Evolutionary conservation across 2,329 filamentous ascomycete genomes (phyloP).

Genomic region (Stemphylium vesicarium): DNA sequence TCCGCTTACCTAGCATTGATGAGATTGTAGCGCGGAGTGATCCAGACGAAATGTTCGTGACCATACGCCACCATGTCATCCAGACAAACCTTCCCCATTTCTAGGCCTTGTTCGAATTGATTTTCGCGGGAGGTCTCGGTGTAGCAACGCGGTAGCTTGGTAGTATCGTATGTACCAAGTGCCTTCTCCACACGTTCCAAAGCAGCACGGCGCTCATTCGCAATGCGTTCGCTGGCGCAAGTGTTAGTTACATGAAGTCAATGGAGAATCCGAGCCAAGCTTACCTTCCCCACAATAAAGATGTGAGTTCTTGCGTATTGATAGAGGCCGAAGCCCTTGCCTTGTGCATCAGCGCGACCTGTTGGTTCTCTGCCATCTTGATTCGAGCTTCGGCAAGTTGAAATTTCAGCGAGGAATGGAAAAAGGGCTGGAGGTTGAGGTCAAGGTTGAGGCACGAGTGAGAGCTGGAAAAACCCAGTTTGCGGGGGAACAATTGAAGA

Average conservation of each 20-base stretch:
- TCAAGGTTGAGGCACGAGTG: too few relatives aligned
- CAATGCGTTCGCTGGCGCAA: constrained; percentile 11
- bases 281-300: constrained; percentile 6
- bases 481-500: too few relatives aligned
- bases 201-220: constrained; percentile 18
- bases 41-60: constrained; percentile 30
- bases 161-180: constrained; percentile 19
- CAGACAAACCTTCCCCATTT: constrained; percentile 28
- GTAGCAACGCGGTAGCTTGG: constrained; percentile 33
- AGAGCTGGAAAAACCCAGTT: too few relatives aligned
- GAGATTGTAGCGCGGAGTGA: constrained; percentile 21
- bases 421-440: not conserved
- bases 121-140: constrained; percentile 30
- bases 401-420: not conserved
- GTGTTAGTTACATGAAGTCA: not conserved
- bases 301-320: constrained; percentile 8
- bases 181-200: constrained; percentile 24
- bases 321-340: constrained; percentile 16
- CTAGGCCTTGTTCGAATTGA: constrained; percentile 29
- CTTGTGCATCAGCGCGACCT: constrained; percentile 14
- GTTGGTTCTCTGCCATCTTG: constrained; percentile 5
- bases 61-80: constrained; percentile 25
- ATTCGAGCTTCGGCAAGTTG: too few relatives aligned
- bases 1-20: constrained; percentile 16
- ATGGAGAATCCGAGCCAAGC: not conserved